phyloP scores from a whole-genome alignment of 2,329 filamentous ascomycete genomes.

The Colletotrichum lini region DNA sequence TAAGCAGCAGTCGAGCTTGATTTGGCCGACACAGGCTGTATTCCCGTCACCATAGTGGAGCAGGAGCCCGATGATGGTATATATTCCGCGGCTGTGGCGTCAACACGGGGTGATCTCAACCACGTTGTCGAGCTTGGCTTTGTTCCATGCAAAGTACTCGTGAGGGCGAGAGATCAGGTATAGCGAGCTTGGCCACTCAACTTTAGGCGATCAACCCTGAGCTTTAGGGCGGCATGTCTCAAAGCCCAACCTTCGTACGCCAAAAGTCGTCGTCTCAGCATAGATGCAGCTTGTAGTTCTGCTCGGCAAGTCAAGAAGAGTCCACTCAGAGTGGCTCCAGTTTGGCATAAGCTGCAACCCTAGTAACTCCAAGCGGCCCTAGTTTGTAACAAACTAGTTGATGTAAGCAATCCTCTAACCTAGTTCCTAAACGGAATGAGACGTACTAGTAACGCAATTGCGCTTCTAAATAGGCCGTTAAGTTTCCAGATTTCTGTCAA shows the following conservation, averaged over 20 bases:
- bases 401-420: neutral
- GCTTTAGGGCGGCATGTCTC: neutral
- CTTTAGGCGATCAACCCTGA: no score
- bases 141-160: no score
- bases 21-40: slow-evolving; percentile 1
- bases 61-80: neutral
- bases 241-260: slow-evolving; percentile 8
- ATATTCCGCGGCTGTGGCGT: neutral
- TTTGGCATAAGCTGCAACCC: slow-evolving; percentile 8
- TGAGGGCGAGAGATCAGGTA: no score
- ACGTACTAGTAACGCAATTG: slow-evolving; percentile 12
- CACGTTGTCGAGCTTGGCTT: neutral
- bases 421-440: neutral
- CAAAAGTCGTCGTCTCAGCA: neutral
- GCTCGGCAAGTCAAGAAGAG: slow-evolving; percentile 11
- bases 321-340: slow-evolving; percentile 8
- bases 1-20: slow-evolving; percentile 4
- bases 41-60: neutral
- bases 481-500: slow-evolving; percentile 24
- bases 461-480: neutral
- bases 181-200: no score
- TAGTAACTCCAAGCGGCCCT: slow-evolving; percentile 1
- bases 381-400: slow-evolving; percentile 1
- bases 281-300: slow-evolving; percentile 7
- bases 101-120: slow-evolving; percentile 4